phyloP scores from a whole-genome alignment of 1,284 basidiomycete genomes.

The Termitomyces sp. region DNA sequence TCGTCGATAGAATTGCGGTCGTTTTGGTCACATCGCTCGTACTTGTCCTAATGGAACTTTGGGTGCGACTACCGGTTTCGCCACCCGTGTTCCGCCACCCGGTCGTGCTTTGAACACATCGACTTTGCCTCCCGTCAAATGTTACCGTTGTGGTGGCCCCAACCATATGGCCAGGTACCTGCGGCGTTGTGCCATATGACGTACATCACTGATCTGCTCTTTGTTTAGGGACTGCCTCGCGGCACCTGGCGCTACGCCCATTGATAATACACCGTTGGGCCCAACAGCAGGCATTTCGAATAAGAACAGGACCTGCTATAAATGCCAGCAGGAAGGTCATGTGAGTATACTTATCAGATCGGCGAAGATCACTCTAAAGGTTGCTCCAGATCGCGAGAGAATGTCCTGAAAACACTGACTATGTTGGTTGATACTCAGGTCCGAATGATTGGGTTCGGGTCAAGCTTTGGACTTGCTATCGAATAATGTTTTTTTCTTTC shows the following conservation, averaged over 20 bases:
- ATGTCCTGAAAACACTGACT: constrained; percentile 62
- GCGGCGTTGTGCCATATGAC: neutral
- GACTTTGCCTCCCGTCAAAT: constrained; percentile 75
- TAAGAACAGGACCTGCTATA: constrained; percentile 79
- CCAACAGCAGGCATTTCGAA: constrained; percentile 27
- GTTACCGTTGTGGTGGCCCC: constrained; percentile 76
- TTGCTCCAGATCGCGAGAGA: constrained; percentile 66
- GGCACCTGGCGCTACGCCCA: constrained; percentile 44
- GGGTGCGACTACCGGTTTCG: constrained; percentile 36
- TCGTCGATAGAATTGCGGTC: constrained; percentile 59
- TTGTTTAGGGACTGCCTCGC: constrained; percentile 72
- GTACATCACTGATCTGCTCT: neutral
- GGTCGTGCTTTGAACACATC: constrained; percentile 70
- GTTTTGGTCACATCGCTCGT: constrained; percentile 76
- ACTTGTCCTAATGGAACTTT: constrained; percentile 54
- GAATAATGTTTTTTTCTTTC: neutral
- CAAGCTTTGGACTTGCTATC: constrained; percentile 1
- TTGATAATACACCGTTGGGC: constrained; percentile 39
- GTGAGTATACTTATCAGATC: constrained; percentile 31
- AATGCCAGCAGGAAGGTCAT: constrained; percentile 81
- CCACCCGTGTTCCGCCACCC: constrained; percentile 63
- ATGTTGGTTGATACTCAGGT: constrained; percentile 30
- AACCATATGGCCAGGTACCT: constrained; percentile 76
- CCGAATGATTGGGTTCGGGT: neutral
- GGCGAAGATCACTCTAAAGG: constrained; percentile 1